phyloP scores from a whole-genome alignment of 2,329 filamentous ascomycete genomes.

The Pseudodiploospora longispora region DNA sequence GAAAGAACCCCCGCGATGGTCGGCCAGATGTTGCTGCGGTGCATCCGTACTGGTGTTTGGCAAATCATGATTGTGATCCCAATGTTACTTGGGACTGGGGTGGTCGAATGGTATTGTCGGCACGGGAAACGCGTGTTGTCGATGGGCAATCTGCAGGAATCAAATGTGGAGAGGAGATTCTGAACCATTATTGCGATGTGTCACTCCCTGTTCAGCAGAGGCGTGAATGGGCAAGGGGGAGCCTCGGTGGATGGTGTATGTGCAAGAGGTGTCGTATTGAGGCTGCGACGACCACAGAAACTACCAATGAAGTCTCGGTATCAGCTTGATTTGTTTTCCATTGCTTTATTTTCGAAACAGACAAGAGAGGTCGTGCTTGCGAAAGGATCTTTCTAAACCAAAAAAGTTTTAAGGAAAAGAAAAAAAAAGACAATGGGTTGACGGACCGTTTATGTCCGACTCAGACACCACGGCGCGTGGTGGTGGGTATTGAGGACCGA shows the following conservation, averaged over 20 bases:
- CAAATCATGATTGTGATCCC: conserved; percentile 93
- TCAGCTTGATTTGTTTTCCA: not conserved
- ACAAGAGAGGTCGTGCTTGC: no score
- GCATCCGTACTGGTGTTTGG: conserved; percentile 91
- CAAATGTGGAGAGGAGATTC: conserved; percentile 70
- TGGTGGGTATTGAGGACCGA: no score
- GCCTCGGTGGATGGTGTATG: conserved; percentile 81
- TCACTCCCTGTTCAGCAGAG: conserved; percentile 68
- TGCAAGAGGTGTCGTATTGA: conserved; percentile 77
- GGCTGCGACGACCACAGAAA: conserved; percentile 26
- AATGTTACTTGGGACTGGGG: conserved; percentile 95
- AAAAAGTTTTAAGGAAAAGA: no score
- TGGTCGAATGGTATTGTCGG: conserved; percentile 64
- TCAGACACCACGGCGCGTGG: no score
- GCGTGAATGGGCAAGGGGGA: conserved; percentile 81
- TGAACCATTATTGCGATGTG: conserved; percentile 94
- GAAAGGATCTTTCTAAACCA: no score
- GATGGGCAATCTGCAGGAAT: conserved; percentile 52
- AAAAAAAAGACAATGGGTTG: no score
- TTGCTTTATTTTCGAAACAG: no score
- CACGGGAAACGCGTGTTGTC: conserved; percentile 48
- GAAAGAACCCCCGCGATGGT: conserved; percentile 67
- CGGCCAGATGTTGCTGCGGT: conserved; percentile 88
- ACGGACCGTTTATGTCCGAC: no score
- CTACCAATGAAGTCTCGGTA: not conserved